Conservation (phyloP, 139 green algal genomes). For the Coelastrella sp. region DNA sequence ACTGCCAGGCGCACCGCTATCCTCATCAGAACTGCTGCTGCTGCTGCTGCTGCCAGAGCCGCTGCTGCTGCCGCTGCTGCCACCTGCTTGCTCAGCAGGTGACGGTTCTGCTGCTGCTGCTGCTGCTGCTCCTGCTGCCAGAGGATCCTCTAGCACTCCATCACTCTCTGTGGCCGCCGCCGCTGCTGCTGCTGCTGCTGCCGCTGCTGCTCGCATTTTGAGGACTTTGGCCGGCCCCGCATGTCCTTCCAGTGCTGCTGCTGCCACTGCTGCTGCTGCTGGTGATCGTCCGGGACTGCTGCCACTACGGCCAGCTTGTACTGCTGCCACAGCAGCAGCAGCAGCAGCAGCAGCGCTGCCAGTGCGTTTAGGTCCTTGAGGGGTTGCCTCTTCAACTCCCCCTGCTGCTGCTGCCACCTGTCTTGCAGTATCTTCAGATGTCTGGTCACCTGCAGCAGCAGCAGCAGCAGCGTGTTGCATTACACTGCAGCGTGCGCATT, state of each 20-base stretch:
- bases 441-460: background rate
- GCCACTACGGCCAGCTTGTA: background rate
- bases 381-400: background rate
- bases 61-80: background rate
- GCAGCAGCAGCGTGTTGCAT: background rate
- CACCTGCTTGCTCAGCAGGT: background rate
- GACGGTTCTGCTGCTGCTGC: background rate
- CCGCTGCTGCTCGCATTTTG: background rate
- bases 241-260: background rate
- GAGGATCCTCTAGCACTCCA: background rate
- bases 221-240: background rate
- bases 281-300: background rate
- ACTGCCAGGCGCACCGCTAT: background rate
- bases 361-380: background rate
- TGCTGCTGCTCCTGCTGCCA: background rate
- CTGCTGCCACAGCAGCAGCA: no score
- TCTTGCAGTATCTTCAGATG: background rate
- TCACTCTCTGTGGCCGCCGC: no score
- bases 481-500: no score
- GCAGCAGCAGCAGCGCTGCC: background rate
- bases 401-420: background rate
- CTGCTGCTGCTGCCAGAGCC: background rate
- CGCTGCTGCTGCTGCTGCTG: slow-evolving; percentile 4
- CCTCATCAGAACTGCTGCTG: background rate
- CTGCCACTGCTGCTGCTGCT: background rate